Evolutionary conservation across 371 early-diverging fungal genomes (phyloP).

Genomic region (Mucor circinelloides): DNA sequence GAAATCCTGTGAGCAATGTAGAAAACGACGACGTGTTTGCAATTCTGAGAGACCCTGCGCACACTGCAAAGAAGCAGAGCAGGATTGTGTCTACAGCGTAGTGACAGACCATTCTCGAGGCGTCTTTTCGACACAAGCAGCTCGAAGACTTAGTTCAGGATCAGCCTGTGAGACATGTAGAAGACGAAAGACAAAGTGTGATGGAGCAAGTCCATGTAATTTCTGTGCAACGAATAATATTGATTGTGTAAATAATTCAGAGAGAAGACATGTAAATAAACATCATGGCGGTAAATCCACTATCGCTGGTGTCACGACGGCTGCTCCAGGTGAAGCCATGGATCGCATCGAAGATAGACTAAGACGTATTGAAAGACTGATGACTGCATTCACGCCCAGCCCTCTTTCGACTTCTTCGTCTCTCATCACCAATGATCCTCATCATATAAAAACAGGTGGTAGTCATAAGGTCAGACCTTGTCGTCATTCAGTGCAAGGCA

Average conservation of each 20-base stretch:
- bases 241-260: constrained; percentile 52
- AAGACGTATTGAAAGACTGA: constrained; percentile 48
- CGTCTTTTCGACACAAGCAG: constrained; percentile 28
- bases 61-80: constrained; percentile 28
- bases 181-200: constrained; percentile 42
- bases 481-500: constrained; percentile 55
- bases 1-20: constrained; percentile 32
- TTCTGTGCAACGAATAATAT: constrained; percentile 40
- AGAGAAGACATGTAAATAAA: constrained; percentile 33
- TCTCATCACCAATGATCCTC: not conserved
- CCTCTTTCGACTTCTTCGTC: constrained; percentile 19
- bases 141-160: constrained; percentile 36
- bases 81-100: constrained; percentile 37
- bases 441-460: constrained; percentile 4
- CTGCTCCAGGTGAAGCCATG: constrained; percentile 32
- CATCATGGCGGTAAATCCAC: not conserved
- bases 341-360: constrained; percentile 55
- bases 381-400: constrained; percentile 52
- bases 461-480: constrained; percentile 33
- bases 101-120: constrained; percentile 32
- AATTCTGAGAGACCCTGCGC: constrained; percentile 37
- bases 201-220: constrained; percentile 36
- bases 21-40: constrained; percentile 29
- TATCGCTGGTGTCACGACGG: no score
- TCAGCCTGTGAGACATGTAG: constrained; percentile 45